phyloP scores from a whole-genome alignment of 108 stramenopile species.

The Mayamaea pseudoterrestris region DNA sequence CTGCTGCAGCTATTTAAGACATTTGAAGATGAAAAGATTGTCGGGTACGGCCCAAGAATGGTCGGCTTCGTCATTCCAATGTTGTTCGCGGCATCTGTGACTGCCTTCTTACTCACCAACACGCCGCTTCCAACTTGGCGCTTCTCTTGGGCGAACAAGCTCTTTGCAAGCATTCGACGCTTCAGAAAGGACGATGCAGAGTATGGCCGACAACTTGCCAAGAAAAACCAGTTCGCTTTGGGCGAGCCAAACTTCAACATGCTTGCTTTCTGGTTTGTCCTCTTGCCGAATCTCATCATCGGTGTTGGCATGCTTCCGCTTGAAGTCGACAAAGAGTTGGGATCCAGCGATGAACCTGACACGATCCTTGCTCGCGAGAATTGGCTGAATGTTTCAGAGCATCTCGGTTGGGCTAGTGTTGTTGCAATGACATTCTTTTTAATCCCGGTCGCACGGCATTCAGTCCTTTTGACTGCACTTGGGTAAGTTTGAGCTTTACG shows the following conservation, averaged over 20 bases:
- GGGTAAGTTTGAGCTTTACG: too few relatives aligned
- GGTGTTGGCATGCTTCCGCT: slow-evolving; percentile 1
- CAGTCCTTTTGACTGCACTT: slow-evolving; percentile 7
- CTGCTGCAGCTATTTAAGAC: too few relatives aligned
- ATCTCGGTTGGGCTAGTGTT: slow-evolving; percentile 5
- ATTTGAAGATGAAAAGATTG: too few relatives aligned
- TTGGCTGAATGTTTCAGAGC: too few relatives aligned
- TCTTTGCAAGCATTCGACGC: background rate
- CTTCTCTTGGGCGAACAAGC: background rate
- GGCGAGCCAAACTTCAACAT: slow-evolving; percentile 1
- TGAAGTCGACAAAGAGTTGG: background rate
- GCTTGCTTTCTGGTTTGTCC: background rate
- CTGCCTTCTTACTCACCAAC: background rate
- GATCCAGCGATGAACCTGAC: background rate
- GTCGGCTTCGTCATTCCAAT: background rate
- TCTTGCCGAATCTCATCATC: background rate
- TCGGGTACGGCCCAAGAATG: background rate
- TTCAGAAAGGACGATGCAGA: too few relatives aligned
- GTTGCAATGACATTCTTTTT: slow-evolving; percentile 14
- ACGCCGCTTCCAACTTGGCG: background rate
- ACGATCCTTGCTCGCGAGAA: background rate
- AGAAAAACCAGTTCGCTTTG: slow-evolving; percentile 1
- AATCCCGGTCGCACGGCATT: slow-evolving; percentile 25
- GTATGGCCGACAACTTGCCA: background rate
- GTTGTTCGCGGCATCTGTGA: background rate